These are phyloP conservation scores for Aspergillus uvarum DNA, from an alignment of 2,329 filamentous ascomycete species.

Conservation along the genomic window DNA sequence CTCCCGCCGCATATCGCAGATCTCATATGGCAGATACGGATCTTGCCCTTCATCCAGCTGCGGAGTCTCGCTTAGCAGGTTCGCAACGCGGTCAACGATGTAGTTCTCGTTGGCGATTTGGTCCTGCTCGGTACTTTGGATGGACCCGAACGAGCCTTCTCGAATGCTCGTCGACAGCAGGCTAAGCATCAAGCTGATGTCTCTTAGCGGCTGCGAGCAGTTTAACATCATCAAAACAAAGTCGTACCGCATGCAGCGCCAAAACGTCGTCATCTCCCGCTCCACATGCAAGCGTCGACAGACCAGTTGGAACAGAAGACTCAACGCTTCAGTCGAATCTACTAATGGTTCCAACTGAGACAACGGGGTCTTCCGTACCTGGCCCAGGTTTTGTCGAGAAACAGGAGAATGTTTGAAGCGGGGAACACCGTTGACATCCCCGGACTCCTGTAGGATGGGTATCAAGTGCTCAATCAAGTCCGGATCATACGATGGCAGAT, in stretches of 20 bases:
- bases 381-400: conserved; percentile 40
- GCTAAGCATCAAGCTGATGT: conserved; percentile 56
- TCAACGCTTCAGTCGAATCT: conserved; percentile 55
- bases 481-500: conserved; percentile 37
- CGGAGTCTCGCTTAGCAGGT: conserved; percentile 57
- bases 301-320: conserved; percentile 55
- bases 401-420: conserved; percentile 48
- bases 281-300: conserved; percentile 48
- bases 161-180: conserved; percentile 58
- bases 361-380: conserved; percentile 42
- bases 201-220: conserved; percentile 55
- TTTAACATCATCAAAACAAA: conserved; percentile 61
- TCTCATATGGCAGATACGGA: conserved; percentile 39
- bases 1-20: conserved; percentile 45
- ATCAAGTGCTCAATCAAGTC: conserved; percentile 40
- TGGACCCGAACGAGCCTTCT: conserved; percentile 55
- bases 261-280: conserved; percentile 50
- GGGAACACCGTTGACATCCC: conserved; percentile 57
- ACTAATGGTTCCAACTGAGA: conserved; percentile 49
- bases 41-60: conserved; percentile 45
- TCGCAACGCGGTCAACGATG: conserved; percentile 58
- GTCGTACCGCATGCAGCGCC: conserved; percentile 56
- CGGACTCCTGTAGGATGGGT: conserved; percentile 43
- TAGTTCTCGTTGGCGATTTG: conserved; percentile 45
- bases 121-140: conserved; percentile 41